Base-by-base conservation (phyloP, 2,329 filamentous ascomycete genomes). In the Didymella segeticola region DNA sequence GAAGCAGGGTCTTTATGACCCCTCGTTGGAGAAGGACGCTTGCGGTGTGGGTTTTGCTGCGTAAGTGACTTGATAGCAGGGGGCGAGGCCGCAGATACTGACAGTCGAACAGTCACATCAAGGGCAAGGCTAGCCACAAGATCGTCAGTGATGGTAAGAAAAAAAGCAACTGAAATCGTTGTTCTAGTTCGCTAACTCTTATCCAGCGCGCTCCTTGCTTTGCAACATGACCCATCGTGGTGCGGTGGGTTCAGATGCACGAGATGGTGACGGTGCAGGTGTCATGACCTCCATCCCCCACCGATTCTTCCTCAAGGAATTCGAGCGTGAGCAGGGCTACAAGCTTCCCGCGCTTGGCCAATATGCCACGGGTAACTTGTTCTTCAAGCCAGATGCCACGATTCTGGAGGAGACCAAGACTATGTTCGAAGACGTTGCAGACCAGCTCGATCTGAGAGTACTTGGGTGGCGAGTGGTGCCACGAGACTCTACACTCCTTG, bases 181-280 rank as follows among this genome's bases (percentile, higher is more conserved):
- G 14, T 11, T 7, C 2, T 0, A 27, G 23, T 14, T 14, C 41
- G 22, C 11, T 2, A 79, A 64, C 81, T 74, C 34, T 41, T 11
- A 30, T 61, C 26, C 68, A 95, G 91, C 93, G 64, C 89, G 91
- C 64, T 96, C 93, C 78, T 83, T 99, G 58, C 87, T 99, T 61
- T 99, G 95, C 84, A 98, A 99, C 85, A 99, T 99, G 95, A 98
- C 95, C 83, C 95, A 99, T 83, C 89, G 95, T 76, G 95, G 95
- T 83, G 95, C 95, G 61, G 93, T 98, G 68, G 95, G 95, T 67
- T 98, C 95, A 57, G 95, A 99, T 82, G 92, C 92, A 72, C 89
- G 95, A 82, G 95, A 99, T 75, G 95, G 95, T 75, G 95, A 99
- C 76, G 95, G 95, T 76, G 95, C 95, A 69, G 95, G 95, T 85